Base-by-base conservation (phyloP, 2,329 filamentous ascomycete species). In the Fusarium sp. region DNA sequence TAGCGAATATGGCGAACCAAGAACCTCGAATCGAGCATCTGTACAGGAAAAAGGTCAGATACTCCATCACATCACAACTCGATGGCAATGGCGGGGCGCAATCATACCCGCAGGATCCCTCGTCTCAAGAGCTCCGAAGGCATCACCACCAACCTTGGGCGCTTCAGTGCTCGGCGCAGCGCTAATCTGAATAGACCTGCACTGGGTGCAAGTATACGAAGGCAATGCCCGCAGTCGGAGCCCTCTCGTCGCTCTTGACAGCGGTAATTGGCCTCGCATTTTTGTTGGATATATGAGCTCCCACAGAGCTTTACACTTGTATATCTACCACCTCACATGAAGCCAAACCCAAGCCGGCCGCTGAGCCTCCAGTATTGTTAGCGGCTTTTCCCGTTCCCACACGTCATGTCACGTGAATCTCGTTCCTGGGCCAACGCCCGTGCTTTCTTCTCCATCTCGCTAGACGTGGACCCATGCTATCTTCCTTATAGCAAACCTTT, bases 1-100 rank as follows among this genome's bases (percentile, higher is more conserved):
- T 67, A 99, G 88, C 55, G 96, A 98, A 79, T 96, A 96, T 2
- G 95, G 94, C 23, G 92, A 88, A 65, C 96, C 96, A 68, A 99
- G 83, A 46, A 98, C 93, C 79, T 98, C 93, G 79, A 99, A 99
- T 58, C 90, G 89, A 54, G 96, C 96, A 86, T 98, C 96, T 97
- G 71, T 9, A 57, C n/a, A 20, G n/a, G 23, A 9, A 10, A 21
- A 32, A 26, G 21, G 65, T 73, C 50, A 75, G 65, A 48, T 34
- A 24, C 19, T 21, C 23, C 21, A n/a, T 19, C 14, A n/a, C n/a
- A 24, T 40, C 30, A 21, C 17, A 42, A n/a, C 32, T 36, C 58
- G 50, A 50, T 49, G 34, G 40, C 48, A 42, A 51, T 59, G 45
- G 46, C 48, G 38, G 32, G 12, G 43, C 43, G 39, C 30, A 60